Evolutionary conservation across 495 filamentous ascomycete genomes (phyloP).

Genomic region (Paragyromitra xinjiangensis): DNA sequence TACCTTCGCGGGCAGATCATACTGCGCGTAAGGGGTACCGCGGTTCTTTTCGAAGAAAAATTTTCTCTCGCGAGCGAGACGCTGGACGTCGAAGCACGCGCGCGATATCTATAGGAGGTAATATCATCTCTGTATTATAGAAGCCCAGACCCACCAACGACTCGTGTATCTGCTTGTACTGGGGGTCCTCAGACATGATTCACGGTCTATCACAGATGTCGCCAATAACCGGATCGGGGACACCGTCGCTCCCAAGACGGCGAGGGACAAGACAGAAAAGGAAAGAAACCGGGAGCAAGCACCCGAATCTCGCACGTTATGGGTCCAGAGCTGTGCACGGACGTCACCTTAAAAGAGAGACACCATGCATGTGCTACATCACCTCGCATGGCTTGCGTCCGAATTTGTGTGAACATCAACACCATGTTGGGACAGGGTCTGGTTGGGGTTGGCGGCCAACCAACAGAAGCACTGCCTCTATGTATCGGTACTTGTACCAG

Average conservation of each 20-base stretch:
- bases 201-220: constrained; percentile 12
- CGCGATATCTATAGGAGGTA: constrained; percentile 24
- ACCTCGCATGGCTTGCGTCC: constrained; percentile 36
- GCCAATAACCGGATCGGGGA: constrained; percentile 25
- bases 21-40: not conserved
- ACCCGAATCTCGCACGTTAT: constrained; percentile 39
- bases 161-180: not conserved
- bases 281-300: constrained; percentile 25
- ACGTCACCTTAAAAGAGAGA: constrained; percentile 42
- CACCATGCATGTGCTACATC: constrained; percentile 38
- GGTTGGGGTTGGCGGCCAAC: constrained; percentile 13
- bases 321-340: constrained; percentile 32
- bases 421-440: constrained; percentile 29
- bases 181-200: constrained; percentile 10
- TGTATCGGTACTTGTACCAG: constrained; percentile 14
- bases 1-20: constrained; percentile 10
- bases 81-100: constrained; percentile 29
- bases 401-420: constrained; percentile 25
- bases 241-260: not conserved
- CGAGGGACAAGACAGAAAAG: constrained; percentile 9
- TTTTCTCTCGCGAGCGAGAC: constrained; percentile 21
- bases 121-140: constrained; percentile 21
- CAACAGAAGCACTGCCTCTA: constrained; percentile 30
- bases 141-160: constrained; percentile 30
- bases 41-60: constrained; percentile 1